Evolutionary conservation across 2,329 filamentous ascomycete species (phyloP), one percentile per base, ranked within the genome.

Genomic region (Pseudocercospora musae): DNA sequence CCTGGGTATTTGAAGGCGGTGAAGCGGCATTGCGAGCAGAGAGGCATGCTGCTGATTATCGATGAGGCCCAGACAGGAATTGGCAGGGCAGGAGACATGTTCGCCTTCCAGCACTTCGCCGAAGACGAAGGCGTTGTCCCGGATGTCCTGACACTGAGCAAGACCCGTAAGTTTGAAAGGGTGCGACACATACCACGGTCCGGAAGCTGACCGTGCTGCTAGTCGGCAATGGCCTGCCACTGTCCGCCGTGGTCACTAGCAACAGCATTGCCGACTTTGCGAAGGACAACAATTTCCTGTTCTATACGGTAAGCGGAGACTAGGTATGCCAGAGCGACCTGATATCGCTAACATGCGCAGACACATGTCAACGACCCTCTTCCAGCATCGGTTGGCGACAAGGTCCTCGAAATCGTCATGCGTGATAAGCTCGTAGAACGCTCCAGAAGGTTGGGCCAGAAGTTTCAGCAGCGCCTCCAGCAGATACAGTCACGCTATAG

Each of bases 41-140:
- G 85, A 1, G 81, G 78, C 2, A 85, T 87, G 79, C 76, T 87
- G 2, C 69, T 87, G 6, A 86, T 87, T 50, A 72, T 86, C 15
- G 85, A 87, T 64, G 85, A 87, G 69, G 84, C 85, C 0, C 85
- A 87, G 72, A 87, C 85, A 0, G 84, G 82, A 0, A 76, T 87
- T 2, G 84, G 84, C 0, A 77, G 85, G 0, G 81, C 0, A 0
- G 85, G 85, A 0, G 73, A 81, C 1, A 83, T 88, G 78, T 86
- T 87, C 56, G 86, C 84, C 0, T 83, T 87, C 54, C 74, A 85
- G 62, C 77, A 85, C 54, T 68, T 66, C 50, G 56, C 61, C 2
- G 66, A 68, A 48, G 65, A 69, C 48, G 82, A 85, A 44, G 81
- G 73, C 27, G 76, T 76, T 0, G 74, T 78, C 1, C 78, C 78